Evolutionary conservation across 805 yeast genomes (phyloP).

Genomic region (Jamesozyma gamospora): DNA sequence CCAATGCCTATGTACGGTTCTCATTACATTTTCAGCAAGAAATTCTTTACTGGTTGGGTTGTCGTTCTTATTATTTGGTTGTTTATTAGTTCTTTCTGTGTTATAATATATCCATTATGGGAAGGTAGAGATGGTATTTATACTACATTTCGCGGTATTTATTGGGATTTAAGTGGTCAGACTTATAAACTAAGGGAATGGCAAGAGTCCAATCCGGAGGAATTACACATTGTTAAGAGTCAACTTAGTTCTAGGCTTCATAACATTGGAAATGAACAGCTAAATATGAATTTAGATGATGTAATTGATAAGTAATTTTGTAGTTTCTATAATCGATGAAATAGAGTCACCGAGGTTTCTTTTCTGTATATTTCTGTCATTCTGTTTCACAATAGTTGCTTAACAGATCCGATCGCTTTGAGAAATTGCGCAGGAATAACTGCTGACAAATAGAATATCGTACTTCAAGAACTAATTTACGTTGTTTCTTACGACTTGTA

Average conservation of each 20-base stretch:
- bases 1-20: constrained; percentile 94
- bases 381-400: neutral
- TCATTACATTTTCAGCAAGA: constrained; percentile 61
- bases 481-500: too few relatives aligned
- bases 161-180: constrained; percentile 80
- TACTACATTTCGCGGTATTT: constrained; percentile 62
- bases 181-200: constrained; percentile 60
- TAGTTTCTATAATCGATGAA: too few relatives aligned
- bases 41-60: constrained; percentile 85
- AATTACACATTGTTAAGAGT: constrained; percentile 61
- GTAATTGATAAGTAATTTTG: constrained; percentile 1
- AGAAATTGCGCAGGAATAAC: neutral
- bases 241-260: constrained; percentile 40
- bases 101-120: constrained; percentile 57
- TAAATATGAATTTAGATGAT: constrained; percentile 2
- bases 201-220: constrained; percentile 67
- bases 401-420: neutral
- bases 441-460: neutral
- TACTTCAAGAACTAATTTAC: neutral
- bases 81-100: constrained; percentile 53
- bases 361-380: neutral
- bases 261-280: neutral
- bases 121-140: constrained; percentile 64
- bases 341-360: too few relatives aligned
- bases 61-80: constrained; percentile 76